Evolutionary conservation across 148 eudicot genomes (phyloP), one percentile per base, ranked within the genome.

Genomic region (Camellia japonica): DNA sequence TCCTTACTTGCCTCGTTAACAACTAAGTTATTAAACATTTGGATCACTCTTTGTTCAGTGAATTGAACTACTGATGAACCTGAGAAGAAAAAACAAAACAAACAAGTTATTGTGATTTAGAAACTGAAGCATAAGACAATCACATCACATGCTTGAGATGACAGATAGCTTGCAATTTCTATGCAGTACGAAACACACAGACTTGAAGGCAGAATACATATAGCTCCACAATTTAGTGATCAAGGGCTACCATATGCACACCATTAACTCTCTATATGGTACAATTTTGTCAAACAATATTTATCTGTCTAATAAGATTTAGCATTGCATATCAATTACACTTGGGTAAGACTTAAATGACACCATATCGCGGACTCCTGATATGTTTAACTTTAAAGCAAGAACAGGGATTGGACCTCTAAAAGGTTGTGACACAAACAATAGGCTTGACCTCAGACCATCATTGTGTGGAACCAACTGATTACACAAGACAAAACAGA

Each of bases 11-110:
- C 80, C 67, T 87, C 90, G 74, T 96, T 96, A 10, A 70, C 72
- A 79, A 92, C 86, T 41, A 87, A 85, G 76, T 85, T 91, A 75
- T 87, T 81, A 81, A 92, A 96, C 66, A 89, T 65, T 8, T 89
- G 92, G 74, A 90, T 44, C 42, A 81, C 80, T 20, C 82, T 90
- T 76, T 78, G 86, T 73, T 82, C 81, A 75, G 74, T 74, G 74
- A 75, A 44, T 52, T 77, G 78, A 72, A 49, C 68, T 20, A 51
- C 54, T 13, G 74, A 63, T 49, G 78, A 82, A 64, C 70, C 87
- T 87, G 85, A 76, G 63, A 58, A 49, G 68, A 79, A 74, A 84
- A 44, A 71, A 62, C 47, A 74, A n/a, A 72, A 41, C 7, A 42
- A 18, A 56, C 30, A 60, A 49, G 1, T 51, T 65, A 75, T 52